Evolutionary conservation across 306 rosid species (phyloP), one percentile per base, ranked within the genome.

Genomic region (Heteromeles arbutifolia): DNA sequence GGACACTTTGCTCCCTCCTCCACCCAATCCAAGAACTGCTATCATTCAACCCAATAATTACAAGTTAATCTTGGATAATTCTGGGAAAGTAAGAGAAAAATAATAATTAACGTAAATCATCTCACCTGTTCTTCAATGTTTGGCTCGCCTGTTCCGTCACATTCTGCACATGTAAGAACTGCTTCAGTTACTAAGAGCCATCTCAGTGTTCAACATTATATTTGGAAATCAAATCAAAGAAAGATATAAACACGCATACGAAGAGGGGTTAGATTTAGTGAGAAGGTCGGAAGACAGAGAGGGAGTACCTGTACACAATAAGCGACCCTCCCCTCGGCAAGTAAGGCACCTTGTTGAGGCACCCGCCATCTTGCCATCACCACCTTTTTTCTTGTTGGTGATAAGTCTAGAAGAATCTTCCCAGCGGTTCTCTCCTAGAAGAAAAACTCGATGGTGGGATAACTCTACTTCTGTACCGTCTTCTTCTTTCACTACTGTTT

Each of bases 11-110:
- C 62, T 76, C 67, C 93, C 80, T 95, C 93, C 2, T 66, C 92
- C 74, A 92, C 81, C 98, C 93, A 95, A 81, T 95, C 98, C 90
- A 90, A 11, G 88, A 95, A 95, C 99, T 95, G 96, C 87, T 62
- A 83, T 29, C 17, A 77, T 48, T 67, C 53, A 84, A 75, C 61
- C 56, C 31, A 58, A 11, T 43, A 25, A 68, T 81, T 43, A 81
- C 80, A 56, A 28, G 63, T 59, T 56, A 57, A 77, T 80, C 67
- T 53, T 4, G 32, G 56, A 73, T 34, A 48, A 50, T 77, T 72
- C 17, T 26, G 37, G 4, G 31, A 29, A 75, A 25, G 11, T 10
- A 24, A 43, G 67, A 63, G n/a, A 52, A 58, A 3, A 68, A 0
- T 13, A 13, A 44, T 19, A 31, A 32, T 26, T 24, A 48, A 2